phyloP scores from a whole-genome alignment of 805 yeast genomes.

The Kuraishia floccosa region DNA sequence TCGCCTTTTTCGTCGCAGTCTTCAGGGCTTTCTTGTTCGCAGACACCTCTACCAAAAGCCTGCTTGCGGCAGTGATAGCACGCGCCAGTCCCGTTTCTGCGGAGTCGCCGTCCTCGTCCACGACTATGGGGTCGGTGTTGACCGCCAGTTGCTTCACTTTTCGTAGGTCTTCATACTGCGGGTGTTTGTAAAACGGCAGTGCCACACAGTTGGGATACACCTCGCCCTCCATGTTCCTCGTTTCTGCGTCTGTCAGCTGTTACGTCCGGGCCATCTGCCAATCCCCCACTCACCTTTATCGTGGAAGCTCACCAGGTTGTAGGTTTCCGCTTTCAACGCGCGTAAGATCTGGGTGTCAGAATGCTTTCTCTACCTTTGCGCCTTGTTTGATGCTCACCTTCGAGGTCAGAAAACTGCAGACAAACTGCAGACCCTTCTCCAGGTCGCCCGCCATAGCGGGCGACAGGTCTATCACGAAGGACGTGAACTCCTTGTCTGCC shows the following conservation, averaged over 20 bases:
- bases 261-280: too few relatives aligned
- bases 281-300: not conserved
- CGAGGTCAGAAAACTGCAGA: conserved; percentile 10
- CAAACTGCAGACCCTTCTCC: conserved; percentile 23
- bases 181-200: not conserved
- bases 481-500: conserved; percentile 6
- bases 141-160: not conserved
- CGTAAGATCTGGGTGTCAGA: conserved; percentile 9
- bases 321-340: conserved; percentile 5
- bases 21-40: too few relatives aligned
- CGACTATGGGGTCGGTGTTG: conserved; percentile 1
- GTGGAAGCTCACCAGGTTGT: conserved; percentile 2
- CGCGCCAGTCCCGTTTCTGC: conserved; percentile 1
- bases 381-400: conserved; percentile 1
- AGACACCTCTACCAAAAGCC: too few relatives aligned
- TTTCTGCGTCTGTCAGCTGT: too few relatives aligned
- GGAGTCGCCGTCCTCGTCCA: not conserved
- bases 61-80: not conserved
- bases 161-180: not conserved
- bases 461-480: conserved; percentile 33
- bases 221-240: too few relatives aligned
- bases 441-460: conserved; percentile 23
- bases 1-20: not conserved
- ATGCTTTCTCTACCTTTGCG: too few relatives aligned
- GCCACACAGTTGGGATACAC: conserved; percentile 1